Percentiles rank a stretch among this genome's conserved stretches.
Conservation (phyloP, 2,329 filamentous ascomycete genomes). For the Dichotomopilus funicola region DNA sequence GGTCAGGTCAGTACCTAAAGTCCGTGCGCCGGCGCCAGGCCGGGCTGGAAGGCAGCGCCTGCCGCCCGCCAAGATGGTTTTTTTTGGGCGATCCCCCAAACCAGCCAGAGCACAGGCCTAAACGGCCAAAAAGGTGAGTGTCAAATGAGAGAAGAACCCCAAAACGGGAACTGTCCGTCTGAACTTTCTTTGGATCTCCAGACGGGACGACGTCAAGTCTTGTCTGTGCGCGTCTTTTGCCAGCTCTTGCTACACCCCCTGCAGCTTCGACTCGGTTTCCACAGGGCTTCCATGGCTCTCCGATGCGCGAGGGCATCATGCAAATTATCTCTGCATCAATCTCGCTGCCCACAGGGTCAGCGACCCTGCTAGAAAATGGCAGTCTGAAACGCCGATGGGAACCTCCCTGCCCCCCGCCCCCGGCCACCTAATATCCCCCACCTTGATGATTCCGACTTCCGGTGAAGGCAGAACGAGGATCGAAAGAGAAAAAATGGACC, state of each 20-base stretch:
- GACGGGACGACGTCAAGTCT: slow-evolving; percentile 1
- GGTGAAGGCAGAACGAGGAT: no score
- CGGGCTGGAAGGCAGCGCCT: neutral
- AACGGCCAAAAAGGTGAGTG: slow-evolving; percentile 7
- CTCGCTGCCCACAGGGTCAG: neutral
- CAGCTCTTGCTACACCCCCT: neutral
- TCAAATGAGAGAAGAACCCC: slow-evolving; percentile 6
- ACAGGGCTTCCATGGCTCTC: neutral
- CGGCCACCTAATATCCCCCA: no score
- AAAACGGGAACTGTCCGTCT: slow-evolving; percentile 11
- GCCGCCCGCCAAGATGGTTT: slow-evolving; percentile 17
- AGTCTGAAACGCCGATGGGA: slow-evolving; percentile 5
- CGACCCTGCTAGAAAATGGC: no score
- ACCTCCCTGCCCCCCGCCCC: neutral
- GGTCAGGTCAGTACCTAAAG: no score
- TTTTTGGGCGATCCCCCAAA: slow-evolving; percentile 16
- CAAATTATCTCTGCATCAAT: slow-evolving; percentile 2
- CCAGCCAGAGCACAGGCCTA: slow-evolving; percentile 5
- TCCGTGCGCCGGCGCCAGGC: neutral
- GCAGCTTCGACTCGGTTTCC: slow-evolving; percentile 3
- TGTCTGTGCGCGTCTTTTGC: slow-evolving; percentile 4
- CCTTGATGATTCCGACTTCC: no score
- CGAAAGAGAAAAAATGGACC: no score
- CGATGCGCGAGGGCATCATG: slow-evolving; percentile 2
- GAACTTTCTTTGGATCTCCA: slow-evolving; percentile 10